These are phyloP conservation scores for Syncephalastrum sp. DNA, from an alignment of 371 early-diverging fungal species.

Conservation along the genomic window DNA sequence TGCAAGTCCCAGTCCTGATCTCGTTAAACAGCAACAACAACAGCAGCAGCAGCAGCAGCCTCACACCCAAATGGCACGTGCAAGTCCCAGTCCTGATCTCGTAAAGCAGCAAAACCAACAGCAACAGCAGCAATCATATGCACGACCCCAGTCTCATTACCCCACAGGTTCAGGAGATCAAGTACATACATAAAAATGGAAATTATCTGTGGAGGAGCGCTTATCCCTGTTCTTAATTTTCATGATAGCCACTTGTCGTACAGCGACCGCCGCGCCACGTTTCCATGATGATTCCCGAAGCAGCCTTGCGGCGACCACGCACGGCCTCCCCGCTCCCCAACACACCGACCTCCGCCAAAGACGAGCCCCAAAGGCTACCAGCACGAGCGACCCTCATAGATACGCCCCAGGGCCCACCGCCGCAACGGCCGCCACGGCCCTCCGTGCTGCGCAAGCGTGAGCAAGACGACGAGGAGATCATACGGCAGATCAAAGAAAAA, in stretches of 20 bases:
- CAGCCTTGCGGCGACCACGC: constrained; percentile 45
- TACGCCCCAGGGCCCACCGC: not conserved
- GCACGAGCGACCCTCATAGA: too few species aligned
- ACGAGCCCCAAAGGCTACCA: too few species aligned
- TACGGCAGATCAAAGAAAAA: constrained; percentile 37
- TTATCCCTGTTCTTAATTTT: not conserved
- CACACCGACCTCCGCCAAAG: not conserved
- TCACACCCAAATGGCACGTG: constrained; percentile 3
- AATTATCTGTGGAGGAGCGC: not conserved
- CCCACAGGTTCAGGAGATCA: not conserved
- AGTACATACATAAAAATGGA: not conserved
- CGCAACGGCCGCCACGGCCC: constrained; percentile 16
- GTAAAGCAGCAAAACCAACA: not conserved
- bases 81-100: too few species aligned
- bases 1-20: too few species aligned
- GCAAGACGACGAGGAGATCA: constrained; percentile 19
- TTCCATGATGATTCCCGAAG: constrained; percentile 44
- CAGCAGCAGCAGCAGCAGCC: not conserved
- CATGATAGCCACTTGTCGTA: not conserved
- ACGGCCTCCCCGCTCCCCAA: constrained; percentile 38
- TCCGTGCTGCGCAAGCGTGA: not conserved
- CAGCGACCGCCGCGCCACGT: constrained; percentile 42
- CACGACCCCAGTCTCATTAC: constrained; percentile 6
- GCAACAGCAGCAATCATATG: not conserved
- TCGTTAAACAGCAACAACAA: too few species aligned